Evolutionary conservation across 257 asterid species (phyloP).

Genomic region (Solanum pinnatisectum): DNA sequence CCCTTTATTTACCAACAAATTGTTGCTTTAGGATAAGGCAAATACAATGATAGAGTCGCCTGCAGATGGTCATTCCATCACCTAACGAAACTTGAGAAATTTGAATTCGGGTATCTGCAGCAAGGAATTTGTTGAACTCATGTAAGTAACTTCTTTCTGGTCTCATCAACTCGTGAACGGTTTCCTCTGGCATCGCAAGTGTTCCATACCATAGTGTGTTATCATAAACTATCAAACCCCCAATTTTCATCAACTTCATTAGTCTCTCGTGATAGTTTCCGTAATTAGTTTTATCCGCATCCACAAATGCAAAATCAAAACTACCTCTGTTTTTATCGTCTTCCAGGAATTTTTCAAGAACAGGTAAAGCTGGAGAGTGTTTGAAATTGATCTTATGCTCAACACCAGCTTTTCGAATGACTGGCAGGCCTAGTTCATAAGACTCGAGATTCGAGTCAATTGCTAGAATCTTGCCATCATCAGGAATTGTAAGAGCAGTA

Average conservation of each 20-base stretch:
- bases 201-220: constrained; percentile 51
- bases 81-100: constrained; percentile 17
- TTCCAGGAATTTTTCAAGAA: constrained; percentile 5
- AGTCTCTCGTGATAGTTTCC: constrained; percentile 40
- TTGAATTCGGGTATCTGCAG: constrained; percentile 10
- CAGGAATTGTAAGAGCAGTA: constrained; percentile 17
- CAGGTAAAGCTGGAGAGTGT: constrained; percentile 25
- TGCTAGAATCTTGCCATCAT: constrained; percentile 26
- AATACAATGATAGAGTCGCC: background rate
- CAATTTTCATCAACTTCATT: constrained; percentile 33
- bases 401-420: constrained; percentile 24
- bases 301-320: constrained; percentile 51
- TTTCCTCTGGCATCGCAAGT: constrained; percentile 20
- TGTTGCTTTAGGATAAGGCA: too few species aligned
- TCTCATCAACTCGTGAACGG: constrained; percentile 1
- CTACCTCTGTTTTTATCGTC: constrained; percentile 9
- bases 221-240: constrained; percentile 41
- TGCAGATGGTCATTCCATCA: constrained; percentile 26
- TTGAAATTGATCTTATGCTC: constrained; percentile 32
- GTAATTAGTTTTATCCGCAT: constrained; percentile 37
- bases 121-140: constrained; percentile 16
- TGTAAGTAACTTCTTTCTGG: background rate
- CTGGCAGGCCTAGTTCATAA: constrained; percentile 25
- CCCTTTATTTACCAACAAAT: background rate
- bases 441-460: constrained; percentile 18